Evolutionary conservation across 1,139 yeast genomes (phyloP), one percentile per base, ranked within the genome.

Genomic region (Candida glucosophila): DNA sequence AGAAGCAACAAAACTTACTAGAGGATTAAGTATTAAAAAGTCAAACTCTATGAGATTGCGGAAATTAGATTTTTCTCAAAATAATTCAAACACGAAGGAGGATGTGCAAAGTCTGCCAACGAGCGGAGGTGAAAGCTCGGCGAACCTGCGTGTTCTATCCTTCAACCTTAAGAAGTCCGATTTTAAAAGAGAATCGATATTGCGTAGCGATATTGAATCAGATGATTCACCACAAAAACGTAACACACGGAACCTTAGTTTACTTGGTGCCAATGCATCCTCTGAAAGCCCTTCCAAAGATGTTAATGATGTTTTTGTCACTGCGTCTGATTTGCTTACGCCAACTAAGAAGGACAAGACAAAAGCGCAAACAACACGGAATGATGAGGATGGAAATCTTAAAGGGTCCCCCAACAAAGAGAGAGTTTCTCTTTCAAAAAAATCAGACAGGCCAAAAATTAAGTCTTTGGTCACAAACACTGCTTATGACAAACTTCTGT

Each of bases 1-100:
- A 12, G 50, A 49, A 2, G 41, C 47, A 12, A 23, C 22, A 7
- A 25, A 22, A 26, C 32, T 58, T 10, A 58, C 67, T 2, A 40
- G 67, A 25, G 59, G 56, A 26, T 57, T 66, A 3, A 60, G 67
- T 1, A 35, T 61, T 22, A 58, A 55, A 32, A 58, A 59, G 31
- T 47, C 61, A 15, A 59, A 60, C 33, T 62, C 69, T 5, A 55
- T 58, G 57, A 52, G 64, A 27, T 54, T 64, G 20, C 43, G 69
- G n/a, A 63, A 61, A 31, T 45, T 64, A 23, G 56, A 63, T 30
- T 43, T 64, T 18, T 62, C 61, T 36, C 49, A 39, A 28, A 40
- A 38, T n/a, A n/a, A n/a, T n/a, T n/a, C n/a, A n/a, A n/a, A n/a
- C n/a, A n/a, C n/a, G n/a, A n/a, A n/a, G n/a, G n/a, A n/a, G n/a